Evolutionary conservation across 441 rosid genomes (phyloP).

Genomic region (Erysimum cheiri): DNA sequence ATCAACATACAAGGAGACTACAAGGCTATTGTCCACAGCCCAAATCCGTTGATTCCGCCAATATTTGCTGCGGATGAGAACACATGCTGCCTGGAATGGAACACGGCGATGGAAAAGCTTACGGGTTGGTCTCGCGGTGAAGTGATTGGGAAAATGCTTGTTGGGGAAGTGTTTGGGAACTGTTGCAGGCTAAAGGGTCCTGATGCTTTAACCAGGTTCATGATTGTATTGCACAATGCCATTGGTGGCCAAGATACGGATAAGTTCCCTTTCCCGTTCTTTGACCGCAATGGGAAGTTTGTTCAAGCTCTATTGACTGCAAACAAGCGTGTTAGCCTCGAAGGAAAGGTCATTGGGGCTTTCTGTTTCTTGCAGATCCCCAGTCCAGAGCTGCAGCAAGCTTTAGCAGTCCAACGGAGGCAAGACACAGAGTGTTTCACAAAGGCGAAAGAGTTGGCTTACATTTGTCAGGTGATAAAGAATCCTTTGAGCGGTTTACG

Average conservation of each 20-base stretch:
- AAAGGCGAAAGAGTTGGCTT: constrained; percentile 80
- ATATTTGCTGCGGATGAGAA: constrained; percentile 92
- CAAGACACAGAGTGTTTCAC: constrained; percentile 69
- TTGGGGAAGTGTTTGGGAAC: constrained; percentile 89
- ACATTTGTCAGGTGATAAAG: constrained; percentile 83
- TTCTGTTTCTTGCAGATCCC: constrained; percentile 97
- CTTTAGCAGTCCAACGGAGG: constrained; percentile 73
- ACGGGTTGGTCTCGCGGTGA: constrained; percentile 78
- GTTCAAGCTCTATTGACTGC: constrained; percentile 86
- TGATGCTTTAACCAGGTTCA: constrained; percentile 84
- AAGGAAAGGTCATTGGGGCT: constrained; percentile 80
- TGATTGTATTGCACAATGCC: constrained; percentile 87
- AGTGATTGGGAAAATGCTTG: constrained; percentile 81
- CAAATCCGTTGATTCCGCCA: constrained; percentile 91
- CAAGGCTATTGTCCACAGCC: constrained; percentile 91
- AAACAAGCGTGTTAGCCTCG: constrained; percentile 74
- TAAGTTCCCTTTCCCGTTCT: constrained; percentile 77
- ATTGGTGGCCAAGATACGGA: constrained; percentile 86
- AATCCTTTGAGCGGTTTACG: constrained; percentile 82
- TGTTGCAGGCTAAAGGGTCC: constrained; percentile 87
- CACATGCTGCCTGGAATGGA: constrained; percentile 93
- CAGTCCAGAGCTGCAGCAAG: constrained; percentile 88
- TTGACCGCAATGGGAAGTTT: constrained; percentile 68
- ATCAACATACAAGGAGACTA: constrained; percentile 91
- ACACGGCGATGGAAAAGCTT: constrained; percentile 93